Conservation (phyloP, 345 rosid species). For the Durio zibethinus region DNA sequence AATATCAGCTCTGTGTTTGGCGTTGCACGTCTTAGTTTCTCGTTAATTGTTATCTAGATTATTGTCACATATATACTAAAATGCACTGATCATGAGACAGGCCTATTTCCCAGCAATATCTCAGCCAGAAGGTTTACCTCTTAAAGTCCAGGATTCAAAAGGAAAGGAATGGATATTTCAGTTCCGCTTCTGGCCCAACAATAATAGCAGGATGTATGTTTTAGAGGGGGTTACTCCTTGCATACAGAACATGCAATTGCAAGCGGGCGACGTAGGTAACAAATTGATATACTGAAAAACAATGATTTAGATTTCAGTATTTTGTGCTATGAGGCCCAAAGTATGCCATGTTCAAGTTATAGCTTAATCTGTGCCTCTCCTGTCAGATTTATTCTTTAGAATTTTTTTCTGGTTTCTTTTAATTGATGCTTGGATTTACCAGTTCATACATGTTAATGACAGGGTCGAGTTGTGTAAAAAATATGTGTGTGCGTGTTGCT, state of each 20-base stretch:
- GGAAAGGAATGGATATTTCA: conserved; percentile 97
- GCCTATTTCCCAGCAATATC: conserved; percentile 84
- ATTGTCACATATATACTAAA: conserved; percentile 18
- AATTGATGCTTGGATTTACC: conserved; percentile 13
- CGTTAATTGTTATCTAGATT: conserved; percentile 6
- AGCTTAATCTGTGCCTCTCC: not conserved
- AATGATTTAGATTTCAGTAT: not conserved
- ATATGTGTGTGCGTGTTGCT: not conserved
- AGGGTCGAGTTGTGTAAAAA: not conserved
- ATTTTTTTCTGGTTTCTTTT: not conserved
- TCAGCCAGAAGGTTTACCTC: conserved; percentile 87
- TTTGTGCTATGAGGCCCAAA: not conserved
- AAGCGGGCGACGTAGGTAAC: conserved; percentile 95
- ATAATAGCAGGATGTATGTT: conserved; percentile 89
- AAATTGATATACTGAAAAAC: conserved; percentile 9
- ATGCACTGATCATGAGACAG: conserved; percentile 36
- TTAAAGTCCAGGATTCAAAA: conserved; percentile 83
- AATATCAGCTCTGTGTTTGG: not conserved
- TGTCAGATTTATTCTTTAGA: conserved; percentile 12
- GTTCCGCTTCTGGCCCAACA: conserved; percentile 96
- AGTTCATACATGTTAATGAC: conserved; percentile 10
- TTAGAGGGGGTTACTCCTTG: conserved; percentile 92
- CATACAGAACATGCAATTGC: conserved; percentile 90
- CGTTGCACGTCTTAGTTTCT: conserved; percentile 18
- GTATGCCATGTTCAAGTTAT: conserved; percentile 12